These are phyloP conservation scores for Kwoniella botswanensis DNA, from an alignment of 768 basidiomycete species.

Conservation along the genomic window DNA sequence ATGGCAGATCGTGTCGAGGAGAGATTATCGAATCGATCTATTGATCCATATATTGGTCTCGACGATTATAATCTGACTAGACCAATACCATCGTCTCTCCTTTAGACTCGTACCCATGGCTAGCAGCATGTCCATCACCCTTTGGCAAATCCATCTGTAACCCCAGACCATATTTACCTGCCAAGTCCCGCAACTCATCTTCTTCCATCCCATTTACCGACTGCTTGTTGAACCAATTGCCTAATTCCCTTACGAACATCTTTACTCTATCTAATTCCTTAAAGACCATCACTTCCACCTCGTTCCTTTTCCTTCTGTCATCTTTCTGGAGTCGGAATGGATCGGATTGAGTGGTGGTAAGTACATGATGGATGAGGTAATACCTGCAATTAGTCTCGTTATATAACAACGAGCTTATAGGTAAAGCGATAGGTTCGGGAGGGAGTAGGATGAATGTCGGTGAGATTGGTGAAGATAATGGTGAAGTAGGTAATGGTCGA, in stretches of 20 bases:
- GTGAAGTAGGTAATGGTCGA: neutral
- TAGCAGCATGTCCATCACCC: neutral
- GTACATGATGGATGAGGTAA: constrained; percentile 44
- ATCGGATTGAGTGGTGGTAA: constrained; percentile 5
- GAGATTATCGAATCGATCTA: neutral
- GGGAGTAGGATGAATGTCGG: constrained; percentile 13
- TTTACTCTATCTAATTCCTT: constrained; percentile 41
- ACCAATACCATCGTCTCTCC: neutral
- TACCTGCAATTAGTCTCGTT: constrained; percentile 39
- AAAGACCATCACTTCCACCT: constrained; percentile 44
- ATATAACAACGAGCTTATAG: constrained; percentile 36
- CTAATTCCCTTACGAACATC: constrained; percentile 36
- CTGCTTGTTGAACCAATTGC: constrained; percentile 30
- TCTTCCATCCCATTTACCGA: constrained; percentile 25
- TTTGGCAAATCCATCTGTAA: constrained; percentile 4
- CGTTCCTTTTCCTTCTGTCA: constrained; percentile 10
- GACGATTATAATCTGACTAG: neutral
- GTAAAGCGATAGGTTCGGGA: constrained; percentile 36
- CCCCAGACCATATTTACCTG: constrained; percentile 31
- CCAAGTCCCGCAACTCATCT: constrained; percentile 26
- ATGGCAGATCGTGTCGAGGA: too few relatives aligned
- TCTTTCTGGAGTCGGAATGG: too few relatives aligned
- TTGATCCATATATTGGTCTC: too few relatives aligned
- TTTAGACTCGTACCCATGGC: neutral
- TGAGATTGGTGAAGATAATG: constrained; percentile 24